phyloP scores from a whole-genome alignment of 352 stramenopile genomes.

The Globisporangium nagaii region DNA sequence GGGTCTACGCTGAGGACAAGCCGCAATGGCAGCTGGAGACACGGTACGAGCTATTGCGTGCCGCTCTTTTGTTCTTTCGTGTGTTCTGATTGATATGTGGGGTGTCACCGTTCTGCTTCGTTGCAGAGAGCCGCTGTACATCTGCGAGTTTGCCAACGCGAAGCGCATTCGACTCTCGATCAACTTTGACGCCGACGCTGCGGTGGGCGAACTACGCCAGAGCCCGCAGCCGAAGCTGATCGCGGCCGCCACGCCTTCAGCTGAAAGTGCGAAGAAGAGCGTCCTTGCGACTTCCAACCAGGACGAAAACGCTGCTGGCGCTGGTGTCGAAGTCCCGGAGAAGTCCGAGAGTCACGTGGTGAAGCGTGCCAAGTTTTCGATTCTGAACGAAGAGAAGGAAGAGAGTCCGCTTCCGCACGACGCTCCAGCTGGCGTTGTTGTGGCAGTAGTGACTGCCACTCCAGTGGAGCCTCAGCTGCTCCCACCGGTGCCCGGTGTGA shows the following conservation, averaged over 20 bases:
- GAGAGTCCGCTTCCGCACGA: too few species aligned
- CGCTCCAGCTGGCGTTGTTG: neutral
- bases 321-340: neutral
- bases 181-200: conserved; percentile 42
- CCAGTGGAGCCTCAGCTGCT: neutral
- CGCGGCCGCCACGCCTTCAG: neutral
- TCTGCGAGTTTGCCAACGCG: conserved; percentile 65
- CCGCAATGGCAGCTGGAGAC: conserved; percentile 50
- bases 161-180: conserved; percentile 77
- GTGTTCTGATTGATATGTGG: neutral
- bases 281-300: neutral
- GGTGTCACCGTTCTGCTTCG: conserved; percentile 1
- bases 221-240: neutral
- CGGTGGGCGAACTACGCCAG: too few species aligned
- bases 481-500: neutral
- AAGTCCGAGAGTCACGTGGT: neutral
- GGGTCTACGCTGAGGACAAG: conserved; percentile 80
- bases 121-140: conserved; percentile 38
- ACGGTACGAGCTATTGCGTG: conserved; percentile 2
- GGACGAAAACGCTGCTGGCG: neutral
- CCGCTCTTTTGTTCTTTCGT: neutral
- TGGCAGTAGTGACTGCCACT: neutral
- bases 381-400: conserved; percentile 5
- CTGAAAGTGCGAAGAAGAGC: conserved; percentile 13
- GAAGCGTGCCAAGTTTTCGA: conserved; percentile 6